These are phyloP conservation scores for Dothideomycetes sp. DNA, from an alignment of 2,329 filamentous ascomycete genomes.

Conservation along the genomic window DNA sequence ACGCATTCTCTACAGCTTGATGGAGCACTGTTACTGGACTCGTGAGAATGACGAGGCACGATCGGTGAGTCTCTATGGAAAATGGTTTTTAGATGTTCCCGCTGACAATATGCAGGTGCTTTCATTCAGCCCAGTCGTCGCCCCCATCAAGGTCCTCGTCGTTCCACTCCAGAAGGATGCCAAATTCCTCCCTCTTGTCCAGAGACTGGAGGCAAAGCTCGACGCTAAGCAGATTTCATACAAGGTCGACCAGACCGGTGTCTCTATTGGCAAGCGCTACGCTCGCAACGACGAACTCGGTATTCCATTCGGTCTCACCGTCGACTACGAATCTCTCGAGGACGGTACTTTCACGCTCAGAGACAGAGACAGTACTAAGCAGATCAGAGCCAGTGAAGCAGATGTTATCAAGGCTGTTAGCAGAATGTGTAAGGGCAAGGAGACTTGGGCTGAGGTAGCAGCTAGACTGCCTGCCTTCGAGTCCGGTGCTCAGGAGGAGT, in stretches of 20 bases:
- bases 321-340: constrained; percentile 91
- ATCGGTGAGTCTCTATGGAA: constrained; percentile 50
- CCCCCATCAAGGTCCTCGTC: constrained; percentile 91
- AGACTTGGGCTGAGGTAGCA: constrained; percentile 61
- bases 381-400: constrained; percentile 74
- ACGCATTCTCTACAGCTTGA: constrained; percentile 81
- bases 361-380: constrained; percentile 81
- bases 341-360: constrained; percentile 78
- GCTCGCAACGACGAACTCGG: constrained; percentile 91
- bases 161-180: constrained; percentile 76
- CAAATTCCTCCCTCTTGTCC: constrained; percentile 68
- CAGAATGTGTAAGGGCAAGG: constrained; percentile 49
- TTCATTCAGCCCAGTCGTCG: constrained; percentile 64
- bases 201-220: constrained; percentile 62
- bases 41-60: constrained; percentile 75
- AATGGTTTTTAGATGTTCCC: neutral
- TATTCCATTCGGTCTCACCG: constrained; percentile 84
- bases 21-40: constrained; percentile 94
- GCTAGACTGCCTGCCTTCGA: constrained; percentile 75
- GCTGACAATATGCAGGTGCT: constrained; percentile 40
- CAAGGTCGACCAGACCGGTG: constrained; percentile 80
- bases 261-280: constrained; percentile 90
- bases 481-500: constrained; percentile 49
- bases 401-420: constrained; percentile 68
- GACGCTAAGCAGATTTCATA: constrained; percentile 68